These are phyloP conservation scores for Carpinus viminea DNA, from an alignment of 306 rosid species.

Conservation along the genomic window DNA sequence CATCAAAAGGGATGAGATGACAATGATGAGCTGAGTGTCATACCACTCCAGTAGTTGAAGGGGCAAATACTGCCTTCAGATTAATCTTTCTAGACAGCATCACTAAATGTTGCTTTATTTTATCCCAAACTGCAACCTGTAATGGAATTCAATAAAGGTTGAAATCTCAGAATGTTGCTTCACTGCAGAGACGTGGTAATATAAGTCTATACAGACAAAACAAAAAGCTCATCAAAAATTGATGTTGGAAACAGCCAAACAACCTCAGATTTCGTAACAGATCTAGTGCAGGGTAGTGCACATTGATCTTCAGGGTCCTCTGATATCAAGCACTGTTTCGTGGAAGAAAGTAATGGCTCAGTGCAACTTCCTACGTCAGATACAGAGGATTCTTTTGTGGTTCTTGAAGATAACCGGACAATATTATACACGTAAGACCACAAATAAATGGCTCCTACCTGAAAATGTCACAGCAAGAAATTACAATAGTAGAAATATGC, in stretches of 20 bases:
- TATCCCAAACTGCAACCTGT: constrained; percentile 27
- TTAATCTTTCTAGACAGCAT: constrained; percentile 26
- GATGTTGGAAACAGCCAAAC: constrained; percentile 19
- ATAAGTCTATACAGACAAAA: neutral
- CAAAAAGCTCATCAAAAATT: neutral
- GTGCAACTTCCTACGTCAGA: constrained; percentile 18
- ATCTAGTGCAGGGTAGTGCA: constrained; percentile 24
- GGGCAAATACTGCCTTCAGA: constrained; percentile 47
- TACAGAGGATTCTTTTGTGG: constrained; percentile 17
- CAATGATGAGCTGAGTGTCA: neutral
- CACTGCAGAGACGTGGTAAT: neutral
- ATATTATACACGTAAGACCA: constrained; percentile 65
- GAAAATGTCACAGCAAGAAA: constrained; percentile 22
- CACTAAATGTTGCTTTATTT: constrained; percentile 21
- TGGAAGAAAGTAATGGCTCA: constrained; percentile 43
- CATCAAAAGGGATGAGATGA: neutral
- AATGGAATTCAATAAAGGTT: neutral
- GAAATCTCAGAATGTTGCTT: neutral
- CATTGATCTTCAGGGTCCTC: constrained; percentile 19
- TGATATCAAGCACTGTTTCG: constrained; percentile 1
- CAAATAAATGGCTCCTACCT: constrained; percentile 47
- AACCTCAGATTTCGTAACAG: constrained; percentile 26
- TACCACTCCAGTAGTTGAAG: constrained; percentile 61
- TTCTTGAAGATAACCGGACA: constrained; percentile 43
- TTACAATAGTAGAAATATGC: neutral